Evolutionary conservation across 225 moss, liverwort and hornwort genomes (phyloP).

Genomic region (Bryoerythrophyllum caledonicum): DNA sequence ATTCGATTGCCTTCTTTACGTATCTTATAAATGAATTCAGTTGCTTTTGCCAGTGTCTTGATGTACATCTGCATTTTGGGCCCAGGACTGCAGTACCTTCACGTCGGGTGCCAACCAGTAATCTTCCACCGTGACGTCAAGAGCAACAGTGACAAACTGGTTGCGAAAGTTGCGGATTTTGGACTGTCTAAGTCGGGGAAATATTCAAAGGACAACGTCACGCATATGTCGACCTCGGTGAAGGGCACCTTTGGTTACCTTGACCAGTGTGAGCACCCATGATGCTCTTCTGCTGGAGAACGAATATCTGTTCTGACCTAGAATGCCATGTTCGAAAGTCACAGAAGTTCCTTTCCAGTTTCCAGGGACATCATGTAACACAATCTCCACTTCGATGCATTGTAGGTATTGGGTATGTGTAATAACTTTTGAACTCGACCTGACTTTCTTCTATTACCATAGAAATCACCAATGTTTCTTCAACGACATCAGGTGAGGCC

Average conservation of each 20-base stretch:
- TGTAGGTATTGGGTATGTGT: conserved; percentile 48
- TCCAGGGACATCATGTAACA: background rate
- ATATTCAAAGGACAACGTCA: conserved; percentile 10
- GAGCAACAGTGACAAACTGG: background rate
- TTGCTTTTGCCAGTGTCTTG: background rate
- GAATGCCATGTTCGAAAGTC: background rate
- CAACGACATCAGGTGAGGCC: conserved; percentile 23
- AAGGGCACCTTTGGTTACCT: conserved; percentile 36
- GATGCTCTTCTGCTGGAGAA: background rate
- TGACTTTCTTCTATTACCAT: no score
- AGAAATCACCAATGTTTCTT: no score
- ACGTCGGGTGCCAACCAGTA: no score
- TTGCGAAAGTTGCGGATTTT: conserved; percentile 41
- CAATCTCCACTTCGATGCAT: background rate
- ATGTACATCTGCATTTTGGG: background rate
- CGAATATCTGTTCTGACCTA: background rate
- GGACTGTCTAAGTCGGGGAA: conserved; percentile 35
- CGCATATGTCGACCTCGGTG: conserved; percentile 29
- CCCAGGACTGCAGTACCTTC: conserved; percentile 46
- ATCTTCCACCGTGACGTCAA: conserved; percentile 47
- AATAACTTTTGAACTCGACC: no score
- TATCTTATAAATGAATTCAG: background rate
- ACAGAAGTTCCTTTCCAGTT: background rate
- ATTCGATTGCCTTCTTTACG: background rate
- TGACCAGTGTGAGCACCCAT: conserved; percentile 28